Base-by-base conservation (phyloP, 306 rosid genomes). In the Geum urbanum region DNA sequence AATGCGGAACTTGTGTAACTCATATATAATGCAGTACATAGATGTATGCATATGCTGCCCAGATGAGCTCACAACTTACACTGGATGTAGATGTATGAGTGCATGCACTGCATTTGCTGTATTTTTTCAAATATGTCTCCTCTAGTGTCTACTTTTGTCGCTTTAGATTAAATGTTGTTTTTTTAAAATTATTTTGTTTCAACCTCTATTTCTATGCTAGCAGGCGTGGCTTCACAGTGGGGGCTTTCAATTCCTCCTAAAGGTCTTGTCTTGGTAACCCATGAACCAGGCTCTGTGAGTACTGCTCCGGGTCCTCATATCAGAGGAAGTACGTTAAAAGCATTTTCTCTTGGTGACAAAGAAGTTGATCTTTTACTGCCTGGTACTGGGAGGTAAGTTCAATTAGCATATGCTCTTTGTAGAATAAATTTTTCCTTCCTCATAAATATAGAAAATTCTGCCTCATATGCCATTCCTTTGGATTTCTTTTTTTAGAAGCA, bases 331-430 rank as follows among this genome's bases (percentile, higher is more conserved):
- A 79, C 88, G 5, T 81, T 94, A 80, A 91, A 89, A 76, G 92
- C 96, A 57, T 88, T 64, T 82, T 88, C 99, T 70, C 81, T 91
- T 8, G 99, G 99, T 60, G 94, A 91, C 82, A 84, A 77, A 77
- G 96, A 91, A 84, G 99, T 78, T 48, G 97, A 94, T 86, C 89
- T 94, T 61, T 81, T 91, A 49, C 86, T 94, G 49, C 99, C 97
- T 47, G 99, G 97, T 39, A 94, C 91, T 22, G 99, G 86, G 78
- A 94, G 99, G 97, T 94, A 80, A 37, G 59, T 72, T 72, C 79
- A 55, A 35, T 54, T 10, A 7, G 15, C n/a, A 1, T 13, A 8
- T 24, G 45, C 48, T 24, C n/a, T 13, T 4, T 24, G 45, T 43
- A 13, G 14, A 41, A 14, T 12, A n/a, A 18, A 24, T 49, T 72